phyloP scores from a whole-genome alignment of 2,329 filamentous ascomycete genomes.

The Phialophora verrucosa region DNA sequence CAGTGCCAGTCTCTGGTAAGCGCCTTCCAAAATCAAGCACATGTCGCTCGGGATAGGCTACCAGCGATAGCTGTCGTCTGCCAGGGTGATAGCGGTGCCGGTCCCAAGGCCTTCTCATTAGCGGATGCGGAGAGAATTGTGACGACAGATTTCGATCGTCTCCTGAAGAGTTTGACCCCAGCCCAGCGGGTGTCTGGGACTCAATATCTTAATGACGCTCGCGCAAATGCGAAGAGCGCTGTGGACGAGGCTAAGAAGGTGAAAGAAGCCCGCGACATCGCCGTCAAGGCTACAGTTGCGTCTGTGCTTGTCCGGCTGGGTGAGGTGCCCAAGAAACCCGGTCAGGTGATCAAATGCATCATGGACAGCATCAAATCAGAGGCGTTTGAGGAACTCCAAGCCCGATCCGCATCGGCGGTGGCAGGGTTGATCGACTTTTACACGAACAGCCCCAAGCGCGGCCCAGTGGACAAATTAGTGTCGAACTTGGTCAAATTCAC shows the following conservation, averaged over 20 bases:
- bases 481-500: slow-evolving; percentile 96
- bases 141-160: slow-evolving; percentile 79
- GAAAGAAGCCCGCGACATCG: slow-evolving; percentile 81
- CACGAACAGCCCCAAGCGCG: slow-evolving; percentile 76
- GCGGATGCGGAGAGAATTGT: slow-evolving; percentile 86
- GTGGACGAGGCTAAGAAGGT: slow-evolving; percentile 79
- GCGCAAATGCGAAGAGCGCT: slow-evolving; percentile 69
- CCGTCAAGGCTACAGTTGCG: slow-evolving; percentile 84
- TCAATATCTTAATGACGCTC: slow-evolving; percentile 78
- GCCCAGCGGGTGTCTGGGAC: slow-evolving; percentile 84
- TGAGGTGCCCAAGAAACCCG: slow-evolving; percentile 89
- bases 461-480: slow-evolving; percentile 93
- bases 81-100: slow-evolving; percentile 89
- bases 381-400: slow-evolving; percentile 86
- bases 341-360: slow-evolving; percentile 88
- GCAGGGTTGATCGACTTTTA: slow-evolving; percentile 86
- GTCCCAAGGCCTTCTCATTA: slow-evolving; percentile 89
- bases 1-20: slow-evolving; percentile 90
- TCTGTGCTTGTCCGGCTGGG: slow-evolving; percentile 88
- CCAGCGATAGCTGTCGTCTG: slow-evolving; percentile 87
- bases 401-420: slow-evolving; percentile 82
- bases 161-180: slow-evolving; percentile 87
- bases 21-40: slow-evolving; percentile 88
- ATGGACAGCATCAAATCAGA: slow-evolving; percentile 99
- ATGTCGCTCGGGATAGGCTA: slow-evolving; percentile 74